Base-by-base conservation (phyloP, 2,329 filamentous ascomycete genomes). In the Eutypa lata region DNA sequence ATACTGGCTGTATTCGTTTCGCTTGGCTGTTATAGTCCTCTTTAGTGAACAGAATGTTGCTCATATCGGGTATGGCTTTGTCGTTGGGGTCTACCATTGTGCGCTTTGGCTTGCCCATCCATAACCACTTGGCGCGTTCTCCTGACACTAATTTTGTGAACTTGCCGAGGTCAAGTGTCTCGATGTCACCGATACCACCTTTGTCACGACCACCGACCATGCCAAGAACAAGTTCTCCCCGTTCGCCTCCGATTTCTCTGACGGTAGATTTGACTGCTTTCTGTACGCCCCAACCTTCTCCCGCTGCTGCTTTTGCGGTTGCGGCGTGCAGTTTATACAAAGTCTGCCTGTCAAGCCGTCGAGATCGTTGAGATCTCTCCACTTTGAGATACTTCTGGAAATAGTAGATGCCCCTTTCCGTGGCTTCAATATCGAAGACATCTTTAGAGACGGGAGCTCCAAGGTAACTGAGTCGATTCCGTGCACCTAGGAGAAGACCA, bases 201-300 rank as follows among this genome's bases (percentile, higher is more conserved):
- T 95, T 95, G 61, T 96, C 91, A 47, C 88, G 86, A 24, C 89
- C 86, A 38, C 87, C 89, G 6, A 96, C 91, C 78, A 96, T 95
- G n/a, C 91, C 92, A 77, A 96, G 91, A 46, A 97, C 88, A 73
- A 97, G 89, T 69, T 97, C 93, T 47, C 92, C 92, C 50, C 93
- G 88, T 68, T 97, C 96, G 14, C 94, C 93, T 60, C 91, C 91
- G 38, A 99, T 84, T 70, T 97, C 94, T 18, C 89, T 91, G 46
- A 97, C 89, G 0, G 93, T 97, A 3, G 91, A 96, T 68, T 97
- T 97, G 63, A 99, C 91, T 18, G 93, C 92, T 64, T 90, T 88
- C 48, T 91, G 90, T n/a, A 95, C 90, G 16, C 88, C 89, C 90
- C 93, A 97, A 2, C 88, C 89, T 66, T 97, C 91, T 33, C 90